Conservation (phyloP, 2,329 filamentous ascomycete species). For the Cucurbitaria berberidis region DNA sequence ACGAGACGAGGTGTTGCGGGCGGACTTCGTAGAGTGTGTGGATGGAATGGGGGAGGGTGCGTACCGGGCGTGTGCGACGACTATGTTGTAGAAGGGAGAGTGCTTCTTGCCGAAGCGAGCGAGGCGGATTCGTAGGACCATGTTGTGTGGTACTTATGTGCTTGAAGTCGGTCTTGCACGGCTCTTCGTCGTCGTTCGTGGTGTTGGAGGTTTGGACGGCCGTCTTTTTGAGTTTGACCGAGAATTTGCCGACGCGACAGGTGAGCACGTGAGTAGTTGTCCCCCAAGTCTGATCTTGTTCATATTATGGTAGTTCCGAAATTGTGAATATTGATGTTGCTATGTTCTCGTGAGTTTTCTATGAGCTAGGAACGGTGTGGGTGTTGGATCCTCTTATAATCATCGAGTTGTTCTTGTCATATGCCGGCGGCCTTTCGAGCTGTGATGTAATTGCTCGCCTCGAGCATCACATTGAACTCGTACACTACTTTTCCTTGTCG, state of each 20-base stretch:
- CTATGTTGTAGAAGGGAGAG: conserved; percentile 95
- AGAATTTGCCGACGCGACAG: conserved; percentile 13
- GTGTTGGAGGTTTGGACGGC: conserved; percentile 8
- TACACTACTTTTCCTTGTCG: neutral
- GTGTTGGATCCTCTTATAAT: no score
- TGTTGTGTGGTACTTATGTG: conserved; percentile 50
- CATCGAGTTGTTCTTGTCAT: neutral
- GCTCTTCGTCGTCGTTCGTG: no score
- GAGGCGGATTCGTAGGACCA: conserved; percentile 94
- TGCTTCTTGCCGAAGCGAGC: conserved; percentile 91
- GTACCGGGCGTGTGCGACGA: conserved; percentile 90
- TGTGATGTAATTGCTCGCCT: conserved; percentile 42
- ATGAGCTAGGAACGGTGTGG: neutral
- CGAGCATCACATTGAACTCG: neutral
- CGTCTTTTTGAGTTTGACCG: conserved; percentile 20
- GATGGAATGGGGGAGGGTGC: conserved; percentile 22
- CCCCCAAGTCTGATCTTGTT: neutral
- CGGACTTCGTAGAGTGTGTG: neutral
- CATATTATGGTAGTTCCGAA: neutral
- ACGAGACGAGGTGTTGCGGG: neutral
- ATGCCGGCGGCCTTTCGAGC: conserved; percentile 3
- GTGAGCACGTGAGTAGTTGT: conserved; percentile 11
- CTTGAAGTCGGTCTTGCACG: neutral
- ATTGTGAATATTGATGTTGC: neutral
- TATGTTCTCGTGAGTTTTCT: neutral